phyloP scores from a whole-genome alignment of 139 green algal genomes.

The Coelastrella sp. region DNA sequence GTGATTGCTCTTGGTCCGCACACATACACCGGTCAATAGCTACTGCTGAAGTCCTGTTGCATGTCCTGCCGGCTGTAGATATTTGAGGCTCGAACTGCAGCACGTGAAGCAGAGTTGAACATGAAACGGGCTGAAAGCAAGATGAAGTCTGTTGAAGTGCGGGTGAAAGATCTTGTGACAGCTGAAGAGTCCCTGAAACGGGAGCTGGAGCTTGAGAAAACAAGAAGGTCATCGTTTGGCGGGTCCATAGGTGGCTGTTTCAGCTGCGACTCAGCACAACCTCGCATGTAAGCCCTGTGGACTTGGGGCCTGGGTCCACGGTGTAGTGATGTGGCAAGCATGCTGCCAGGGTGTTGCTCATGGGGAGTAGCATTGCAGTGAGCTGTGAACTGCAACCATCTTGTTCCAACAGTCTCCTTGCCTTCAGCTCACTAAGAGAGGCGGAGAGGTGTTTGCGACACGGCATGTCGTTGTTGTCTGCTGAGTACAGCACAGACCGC shows the following conservation, averaged over 20 bases:
- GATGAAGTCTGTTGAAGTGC: slow-evolving; percentile 28
- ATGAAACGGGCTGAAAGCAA: slow-evolving; percentile 28
- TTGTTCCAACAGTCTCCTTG: no score
- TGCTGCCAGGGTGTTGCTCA: no score
- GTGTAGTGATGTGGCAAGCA: no score
- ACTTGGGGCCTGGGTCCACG: no score
- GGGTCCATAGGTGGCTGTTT: neutral
- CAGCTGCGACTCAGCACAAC: neutral
- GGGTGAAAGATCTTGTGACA: slow-evolving; percentile 12
- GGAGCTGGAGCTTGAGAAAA: slow-evolving; percentile 11
- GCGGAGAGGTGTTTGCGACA: no score
- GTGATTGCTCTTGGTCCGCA: no score
- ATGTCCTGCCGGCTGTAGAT: neutral
- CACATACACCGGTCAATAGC: no score
- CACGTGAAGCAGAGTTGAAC: slow-evolving; percentile 7
- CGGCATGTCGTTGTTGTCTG: no score
- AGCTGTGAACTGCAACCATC: no score
- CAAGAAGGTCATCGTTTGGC: neutral
- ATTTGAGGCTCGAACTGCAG: neutral
- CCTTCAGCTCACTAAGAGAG: no score
- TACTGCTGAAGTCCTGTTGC: neutral
- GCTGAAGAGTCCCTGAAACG: slow-evolving; percentile 22
- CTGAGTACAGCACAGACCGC: no score
- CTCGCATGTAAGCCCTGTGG: neutral
- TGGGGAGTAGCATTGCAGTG: no score